Evolutionary conservation across 2,329 filamentous ascomycete species (phyloP), one percentile per base, ranked within the genome.

Genomic region (Exophiala aquamarina): DNA sequence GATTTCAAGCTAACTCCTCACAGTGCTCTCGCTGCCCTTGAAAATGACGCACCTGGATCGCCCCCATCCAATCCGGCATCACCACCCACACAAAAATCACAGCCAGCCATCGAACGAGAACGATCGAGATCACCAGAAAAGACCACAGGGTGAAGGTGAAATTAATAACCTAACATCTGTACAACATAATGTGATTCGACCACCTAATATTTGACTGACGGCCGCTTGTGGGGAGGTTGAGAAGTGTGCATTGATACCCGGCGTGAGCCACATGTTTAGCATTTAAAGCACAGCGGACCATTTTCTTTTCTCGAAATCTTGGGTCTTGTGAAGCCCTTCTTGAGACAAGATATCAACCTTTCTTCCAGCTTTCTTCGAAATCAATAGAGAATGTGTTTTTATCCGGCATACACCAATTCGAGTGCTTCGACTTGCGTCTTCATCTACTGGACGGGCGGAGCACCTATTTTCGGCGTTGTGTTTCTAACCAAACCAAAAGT

Each of bases 1-100:
- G n/a, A n/a, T n/a, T 13, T 11, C 7, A 47, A 41, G 32, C 57
- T 58, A 47, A 59, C 52, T 51, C 45, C 28, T 17, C 41, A 23
- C 49, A 76, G 73, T 64, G 72, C 73, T 49, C 64, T 76, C 39
- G 73, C 73, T 52, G 61, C 59, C 51, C 65, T 75, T 56, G 71
- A 75, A 62, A 55, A 68, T 57, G 70, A 69, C 61, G 64, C 72
- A 60, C 70, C 71, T 21, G 70, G 69, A 17, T 76, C 73, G 43
- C 73, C 73, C 33, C 71, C 73, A 26, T 74, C 71, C 18, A 69
- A 71, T 59, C 70, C 70, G 29, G 66, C 70, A 34, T 76, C 73
- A 23, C 73, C 73, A 44, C 63, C 68, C 47, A 63, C 70, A 46
- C 67, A 67, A 47, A 75, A 75, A 59, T 67, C 70, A 37, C 70